Conservation (phyloP, 129 eudicot genomes). For the Chrysanthemum seticuspe region DNA sequence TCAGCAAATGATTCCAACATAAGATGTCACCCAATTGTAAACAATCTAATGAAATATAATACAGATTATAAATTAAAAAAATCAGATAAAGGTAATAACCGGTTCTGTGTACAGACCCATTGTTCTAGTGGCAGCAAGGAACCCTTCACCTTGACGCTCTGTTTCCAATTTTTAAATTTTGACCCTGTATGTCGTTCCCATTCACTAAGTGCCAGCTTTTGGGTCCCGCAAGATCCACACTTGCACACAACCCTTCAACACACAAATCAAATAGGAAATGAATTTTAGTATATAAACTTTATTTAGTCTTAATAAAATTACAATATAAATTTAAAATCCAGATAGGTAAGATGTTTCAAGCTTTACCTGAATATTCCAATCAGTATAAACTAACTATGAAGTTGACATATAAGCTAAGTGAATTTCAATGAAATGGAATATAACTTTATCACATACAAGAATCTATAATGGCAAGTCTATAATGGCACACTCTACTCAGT, state of each 20-base stretch:
- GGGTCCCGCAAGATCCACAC: slow-evolving; percentile 75
- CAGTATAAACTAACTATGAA: background rate
- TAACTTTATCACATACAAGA: background rate
- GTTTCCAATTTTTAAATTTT: slow-evolving; percentile 76
- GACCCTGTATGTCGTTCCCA: slow-evolving; percentile 93
- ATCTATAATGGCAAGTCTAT: background rate
- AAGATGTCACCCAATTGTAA: background rate
- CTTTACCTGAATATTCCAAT: too few species aligned
- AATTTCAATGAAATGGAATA: background rate
- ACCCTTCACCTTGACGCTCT: slow-evolving; percentile 65
- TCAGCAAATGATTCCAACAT: background rate
- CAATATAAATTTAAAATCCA: too few species aligned
- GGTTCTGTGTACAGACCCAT: slow-evolving; percentile 59
- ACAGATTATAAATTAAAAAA: background rate
- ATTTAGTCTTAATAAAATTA: too few species aligned
- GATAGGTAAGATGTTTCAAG: too few species aligned
- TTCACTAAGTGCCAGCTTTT: slow-evolving; percentile 79
- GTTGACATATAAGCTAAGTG: slow-evolving; percentile 4
- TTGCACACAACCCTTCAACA: slow-evolving; percentile 71
- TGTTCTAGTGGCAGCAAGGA: slow-evolving; percentile 74
- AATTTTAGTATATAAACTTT: too few species aligned
- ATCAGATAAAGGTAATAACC: slow-evolving; percentile 21
- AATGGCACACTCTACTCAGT: slow-evolving; percentile 9
- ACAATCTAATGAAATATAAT: background rate
- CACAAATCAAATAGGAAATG: background rate